A percentile compares a stretch with the other conserved stretches of the same genome.
phyloP scores from a whole-genome alignment of 225 moss, liverwort and hornwort genomes.

The Sphagnum contortum region DNA sequence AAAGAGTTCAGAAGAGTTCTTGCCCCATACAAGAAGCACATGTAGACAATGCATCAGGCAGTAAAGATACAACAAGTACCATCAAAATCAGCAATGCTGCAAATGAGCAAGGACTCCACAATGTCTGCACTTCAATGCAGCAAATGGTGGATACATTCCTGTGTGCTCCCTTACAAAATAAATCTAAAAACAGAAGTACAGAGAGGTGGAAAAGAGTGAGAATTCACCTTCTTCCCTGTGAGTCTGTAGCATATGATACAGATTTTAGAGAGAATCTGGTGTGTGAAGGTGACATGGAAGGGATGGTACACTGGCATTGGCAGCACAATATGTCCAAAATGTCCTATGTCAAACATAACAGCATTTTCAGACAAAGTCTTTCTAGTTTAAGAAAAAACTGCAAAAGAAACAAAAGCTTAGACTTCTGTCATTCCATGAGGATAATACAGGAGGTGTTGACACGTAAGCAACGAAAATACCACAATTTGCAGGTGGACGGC shows the following conservation, averaged over 20 bases:
- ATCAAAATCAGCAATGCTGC: not conserved
- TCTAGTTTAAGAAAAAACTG: not conserved
- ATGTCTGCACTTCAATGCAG: slow-evolving; percentile 4
- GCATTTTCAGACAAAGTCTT: not conserved
- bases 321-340: slow-evolving; percentile 46
- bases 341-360: slow-evolving; percentile 23
- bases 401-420: not conserved
- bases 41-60: too few relatives aligned
- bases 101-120: slow-evolving; percentile 15
- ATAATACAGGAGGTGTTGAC: not conserved
- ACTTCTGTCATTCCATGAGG: not conserved
- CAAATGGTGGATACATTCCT: too few relatives aligned
- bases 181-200: too few relatives aligned
- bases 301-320: slow-evolving; percentile 40
- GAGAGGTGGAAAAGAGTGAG: too few relatives aligned
- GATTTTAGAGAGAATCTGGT: slow-evolving; percentile 29
- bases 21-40: not conserved
- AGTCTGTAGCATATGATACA: slow-evolving; percentile 44
- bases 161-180: too few relatives aligned
- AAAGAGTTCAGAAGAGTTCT: slow-evolving; percentile 12
- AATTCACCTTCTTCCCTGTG: slow-evolving; percentile 29
- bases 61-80: not conserved
- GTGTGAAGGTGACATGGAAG: slow-evolving; percentile 33
- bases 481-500: too few relatives aligned
- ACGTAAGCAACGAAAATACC: too few relatives aligned